Base-by-base conservation (phyloP, 2,329 filamentous ascomycete species). In the Trichoderma asperellum region DNA sequence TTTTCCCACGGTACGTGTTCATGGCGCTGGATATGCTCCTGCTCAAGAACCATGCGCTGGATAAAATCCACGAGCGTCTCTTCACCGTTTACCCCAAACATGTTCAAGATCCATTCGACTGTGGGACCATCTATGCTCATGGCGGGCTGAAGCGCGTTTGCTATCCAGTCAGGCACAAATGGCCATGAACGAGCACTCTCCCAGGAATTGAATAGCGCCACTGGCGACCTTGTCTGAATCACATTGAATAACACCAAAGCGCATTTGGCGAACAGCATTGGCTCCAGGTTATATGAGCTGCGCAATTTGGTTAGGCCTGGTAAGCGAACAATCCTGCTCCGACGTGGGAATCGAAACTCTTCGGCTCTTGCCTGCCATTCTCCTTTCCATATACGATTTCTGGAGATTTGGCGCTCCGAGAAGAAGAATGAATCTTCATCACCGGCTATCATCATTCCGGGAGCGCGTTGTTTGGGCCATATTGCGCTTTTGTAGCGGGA, bases 81-180 rank as follows among this genome's bases (percentile, higher is more conserved):
- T 1, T 69, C 68, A 0, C 43, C 35, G 0, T 60, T 18, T 0
- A 78, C 74, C 43, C 77, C 74, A 2, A 72, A 70, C 75, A 81
- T 75, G 71, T 79, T 79, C n/a, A 81, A 71, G 1, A 79, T 68
- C 76, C 79, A 80, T 62, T 80, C 74, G 2, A 75, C 74, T 14
- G 79, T 81, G 14, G 79, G 79, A 0, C 79, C 79, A 35, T 80
- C 78, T 18, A 81, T 77, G 65, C 77, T 79, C 77, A 77, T 78
- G 21, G 79, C 72, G 1, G 78, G 77, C 2, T 79, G 79, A 0
- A 81, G 76, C 2, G 74, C 74, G 52, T 69, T 68, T 32, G 77
- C 75, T 70, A 81, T 77, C 79, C 79, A 81, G 5, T 63, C 59
- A 0, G 79, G 79, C 0, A 81, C 71, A 68, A 81, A 81, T 0